Evolutionary conservation across 163 green algal genomes (phyloP).

Genomic region (Scenedesmus sp.): DNA sequence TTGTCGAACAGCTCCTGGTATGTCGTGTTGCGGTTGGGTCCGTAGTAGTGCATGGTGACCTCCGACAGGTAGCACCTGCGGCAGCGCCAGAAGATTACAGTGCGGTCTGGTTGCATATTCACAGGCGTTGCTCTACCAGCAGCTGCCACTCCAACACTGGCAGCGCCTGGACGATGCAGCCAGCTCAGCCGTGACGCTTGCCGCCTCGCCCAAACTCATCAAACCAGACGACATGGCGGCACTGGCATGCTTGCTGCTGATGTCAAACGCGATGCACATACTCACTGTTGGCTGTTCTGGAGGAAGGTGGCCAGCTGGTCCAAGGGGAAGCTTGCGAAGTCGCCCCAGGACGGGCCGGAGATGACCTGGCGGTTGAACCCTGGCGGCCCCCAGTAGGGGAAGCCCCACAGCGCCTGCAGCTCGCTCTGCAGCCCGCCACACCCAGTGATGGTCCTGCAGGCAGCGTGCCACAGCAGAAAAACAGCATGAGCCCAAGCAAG

Average conservation of each 20-base stretch:
- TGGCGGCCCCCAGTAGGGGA: conserved; percentile 51
- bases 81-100: not conserved
- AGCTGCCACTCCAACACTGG: no score
- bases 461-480: not conserved
- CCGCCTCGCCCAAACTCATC: no score
- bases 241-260: no score
- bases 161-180: no score
- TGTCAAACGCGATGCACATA: not conserved
- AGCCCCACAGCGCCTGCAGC: conserved; percentile 44
- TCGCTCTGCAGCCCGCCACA: conserved; percentile 35
- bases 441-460: conserved; percentile 22
- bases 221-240: no score
- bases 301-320: conserved; percentile 16
- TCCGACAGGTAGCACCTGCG: conserved; percentile 52
- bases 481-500: no score
- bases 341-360: conserved; percentile 26
- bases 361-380: conserved; percentile 38
- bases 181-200: no score
- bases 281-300: conserved; percentile 28
- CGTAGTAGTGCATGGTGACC: conserved; percentile 49
- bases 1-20: conserved; percentile 21
- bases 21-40: conserved; percentile 47
- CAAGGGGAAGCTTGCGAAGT: not conserved
- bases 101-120: not conserved
- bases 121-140: no score